Base-by-base conservation (phyloP, 805 yeast genomes). In the Candida alai region DNA sequence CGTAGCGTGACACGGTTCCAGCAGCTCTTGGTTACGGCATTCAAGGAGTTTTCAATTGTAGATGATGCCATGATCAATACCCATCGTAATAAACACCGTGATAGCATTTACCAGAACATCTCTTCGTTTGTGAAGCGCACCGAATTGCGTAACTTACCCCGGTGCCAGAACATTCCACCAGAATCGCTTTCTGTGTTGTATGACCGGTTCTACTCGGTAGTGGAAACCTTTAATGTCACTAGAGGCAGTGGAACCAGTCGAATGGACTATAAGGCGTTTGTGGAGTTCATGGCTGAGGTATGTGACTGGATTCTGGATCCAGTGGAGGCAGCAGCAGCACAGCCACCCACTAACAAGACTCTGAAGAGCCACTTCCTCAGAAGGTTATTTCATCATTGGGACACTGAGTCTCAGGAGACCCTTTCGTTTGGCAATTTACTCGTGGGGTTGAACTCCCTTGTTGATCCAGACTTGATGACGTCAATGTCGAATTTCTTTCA, bases 101-200 rank as follows among this genome's bases (percentile, higher is more conserved):
- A 80, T 45, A 76, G 80, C 28, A 90, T 93, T 28, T 78, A 84
- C 51, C 84, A 75, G 47, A 90, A 93, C 35, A 87, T 90, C 41
- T 95, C 93, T 45, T 70, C 79, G 1, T 90, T 90, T 63, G 94
- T 93, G 22, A 93, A 90, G 58, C 72, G 96, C 37, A 86, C 97
- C 0, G 96, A 93, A 56, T 56, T 93, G 25, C 71, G 98, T 45
- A 89, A 87, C 56, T 63, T 90, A 35, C 90, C 94, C 22, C 80
- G 81, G 52, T 76, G 85, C 1, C 71, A 68, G 17, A 75, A 83
- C 50, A 60, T 90, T 21, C 54, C 68, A 3, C 65, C 59, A 17
- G 78, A 69, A 0, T 76, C 84, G 24, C 45, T 87, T 12, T 76
- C 87, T 3, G 74, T 82, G 36, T 66, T 88, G 4, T 90, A 93